Percentiles rank a stretch among this genome's conserved stretches.
Conservation (phyloP, 306 rosid genomes). For the Spatholobus suberectus region DNA sequence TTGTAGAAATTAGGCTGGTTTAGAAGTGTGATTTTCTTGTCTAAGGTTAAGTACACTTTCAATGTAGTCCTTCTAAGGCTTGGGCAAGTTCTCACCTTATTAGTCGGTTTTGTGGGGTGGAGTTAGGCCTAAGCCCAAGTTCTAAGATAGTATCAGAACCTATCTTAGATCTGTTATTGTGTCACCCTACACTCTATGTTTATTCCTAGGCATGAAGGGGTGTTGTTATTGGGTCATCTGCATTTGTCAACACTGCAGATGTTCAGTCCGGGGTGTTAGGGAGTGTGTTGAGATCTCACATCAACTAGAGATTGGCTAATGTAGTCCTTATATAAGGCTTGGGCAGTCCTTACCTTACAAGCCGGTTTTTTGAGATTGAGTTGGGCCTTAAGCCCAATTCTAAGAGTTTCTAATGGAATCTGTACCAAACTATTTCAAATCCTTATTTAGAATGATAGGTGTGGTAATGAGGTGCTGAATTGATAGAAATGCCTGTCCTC, state of each 20-base stretch:
- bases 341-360: not conserved
- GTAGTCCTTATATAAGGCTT: not conserved
- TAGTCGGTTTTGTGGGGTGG: not conserved
- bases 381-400: not conserved
- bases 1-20: constrained; percentile 23
- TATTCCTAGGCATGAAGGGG: not conserved
- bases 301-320: not conserved
- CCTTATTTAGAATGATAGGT: not conserved
- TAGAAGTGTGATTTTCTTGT: constrained; percentile 32
- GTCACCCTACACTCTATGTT: not conserved
- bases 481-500: not conserved
- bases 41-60: no score
- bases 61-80: not conserved
- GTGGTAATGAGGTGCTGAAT: constrained; percentile 3
- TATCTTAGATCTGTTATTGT: not conserved
- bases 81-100: not conserved
- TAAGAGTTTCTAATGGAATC: not conserved
- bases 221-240: not conserved
- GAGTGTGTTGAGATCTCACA: not conserved
- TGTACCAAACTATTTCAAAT: not conserved
- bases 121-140: not conserved
- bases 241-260: not conserved
- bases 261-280: not conserved
- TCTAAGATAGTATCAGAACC: not conserved
- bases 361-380: not conserved